A percentile compares a stretch with the other conserved stretches of the same genome.
These are phyloP conservation scores for Fusarium nodosum DNA, from an alignment of 2,329 filamentous ascomycete species.

Conservation along the genomic window DNA sequence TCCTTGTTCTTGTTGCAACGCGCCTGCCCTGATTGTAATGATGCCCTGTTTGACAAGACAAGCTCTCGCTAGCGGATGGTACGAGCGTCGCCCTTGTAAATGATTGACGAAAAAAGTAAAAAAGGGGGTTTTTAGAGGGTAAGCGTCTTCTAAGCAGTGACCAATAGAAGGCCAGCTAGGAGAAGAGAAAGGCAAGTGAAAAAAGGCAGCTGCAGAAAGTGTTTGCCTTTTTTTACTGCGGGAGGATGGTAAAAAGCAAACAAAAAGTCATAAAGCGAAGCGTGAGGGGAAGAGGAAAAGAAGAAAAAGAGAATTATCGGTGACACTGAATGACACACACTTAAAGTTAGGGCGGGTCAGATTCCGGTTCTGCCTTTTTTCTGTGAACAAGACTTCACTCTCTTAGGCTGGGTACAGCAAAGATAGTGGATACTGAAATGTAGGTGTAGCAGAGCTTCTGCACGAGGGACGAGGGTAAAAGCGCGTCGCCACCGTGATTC, in stretches of 20 bases:
- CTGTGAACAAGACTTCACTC: slow-evolving; percentile 34
- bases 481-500: slow-evolving; percentile 44
- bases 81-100: slow-evolving; percentile 47
- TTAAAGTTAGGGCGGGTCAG: slow-evolving; percentile 23
- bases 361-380: slow-evolving; percentile 30
- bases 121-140: slow-evolving; percentile 33
- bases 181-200: slow-evolving; percentile 38
- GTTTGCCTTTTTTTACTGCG: slow-evolving; percentile 2
- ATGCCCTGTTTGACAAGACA: slow-evolving; percentile 46
- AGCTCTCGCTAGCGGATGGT: slow-evolving; percentile 48
- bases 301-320: slow-evolving; percentile 29
- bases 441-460: slow-evolving; percentile 30
- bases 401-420: slow-evolving; percentile 22
- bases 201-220: slow-evolving; percentile 2
- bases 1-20: slow-evolving; percentile 32
- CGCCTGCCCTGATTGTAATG: slow-evolving; percentile 33
- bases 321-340: slow-evolving; percentile 39
- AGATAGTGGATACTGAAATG: slow-evolving; percentile 28
- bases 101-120: slow-evolving; percentile 43
- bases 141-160: slow-evolving; percentile 9
- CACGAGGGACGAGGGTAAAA: slow-evolving; percentile 35
- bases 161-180: slow-evolving; percentile 32
- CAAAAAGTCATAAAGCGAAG: background rate
- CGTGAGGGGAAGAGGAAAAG: background rate
- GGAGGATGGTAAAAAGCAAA: slow-evolving; percentile 6